Evolutionary conservation across 192 early-diverging fungal genomes (phyloP).

Genomic region (Coemansia sp.): DNA sequence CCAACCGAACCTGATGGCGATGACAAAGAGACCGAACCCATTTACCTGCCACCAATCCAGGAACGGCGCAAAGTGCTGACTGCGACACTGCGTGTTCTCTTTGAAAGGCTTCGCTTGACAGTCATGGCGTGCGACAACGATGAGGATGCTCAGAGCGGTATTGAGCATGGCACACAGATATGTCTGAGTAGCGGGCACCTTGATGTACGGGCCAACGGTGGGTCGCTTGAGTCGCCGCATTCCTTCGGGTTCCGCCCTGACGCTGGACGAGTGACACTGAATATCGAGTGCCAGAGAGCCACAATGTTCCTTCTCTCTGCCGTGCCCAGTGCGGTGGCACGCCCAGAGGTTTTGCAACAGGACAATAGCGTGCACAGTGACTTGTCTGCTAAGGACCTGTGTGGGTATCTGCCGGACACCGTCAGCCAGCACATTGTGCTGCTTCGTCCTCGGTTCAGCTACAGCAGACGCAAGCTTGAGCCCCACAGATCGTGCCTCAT

Average conservation of each 20-base stretch:
- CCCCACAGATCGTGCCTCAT: constrained; percentile 35
- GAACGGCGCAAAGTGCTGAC: constrained; percentile 29
- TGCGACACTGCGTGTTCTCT: constrained; percentile 29
- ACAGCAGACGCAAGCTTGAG: constrained; percentile 25
- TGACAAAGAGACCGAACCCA: not conserved
- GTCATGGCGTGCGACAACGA: constrained; percentile 50
- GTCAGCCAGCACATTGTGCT: constrained; percentile 41
- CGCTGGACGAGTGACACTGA: constrained; percentile 29
- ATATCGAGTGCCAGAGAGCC: constrained; percentile 38
- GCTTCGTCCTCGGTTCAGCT: constrained; percentile 22
- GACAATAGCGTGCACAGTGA: not conserved
- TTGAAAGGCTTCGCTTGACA: constrained; percentile 35
- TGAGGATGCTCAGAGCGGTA: constrained; percentile 44
- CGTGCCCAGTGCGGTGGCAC: constrained; percentile 25
- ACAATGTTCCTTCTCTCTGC: constrained; percentile 46
- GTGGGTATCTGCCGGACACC: constrained; percentile 31
- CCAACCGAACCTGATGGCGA: not conserved
- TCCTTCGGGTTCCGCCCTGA: constrained; percentile 42
- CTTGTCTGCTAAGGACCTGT: constrained; percentile 29
- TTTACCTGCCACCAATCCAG: constrained; percentile 20
- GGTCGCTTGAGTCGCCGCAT: constrained; percentile 45
- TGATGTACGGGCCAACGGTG: constrained; percentile 43
- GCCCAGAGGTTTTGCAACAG: constrained; percentile 9
- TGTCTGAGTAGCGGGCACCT: constrained; percentile 18
- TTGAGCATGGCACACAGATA: constrained; percentile 50